Base-by-base conservation (phyloP, 2,329 filamentous ascomycete genomes). In the Cordyceps militaris region DNA sequence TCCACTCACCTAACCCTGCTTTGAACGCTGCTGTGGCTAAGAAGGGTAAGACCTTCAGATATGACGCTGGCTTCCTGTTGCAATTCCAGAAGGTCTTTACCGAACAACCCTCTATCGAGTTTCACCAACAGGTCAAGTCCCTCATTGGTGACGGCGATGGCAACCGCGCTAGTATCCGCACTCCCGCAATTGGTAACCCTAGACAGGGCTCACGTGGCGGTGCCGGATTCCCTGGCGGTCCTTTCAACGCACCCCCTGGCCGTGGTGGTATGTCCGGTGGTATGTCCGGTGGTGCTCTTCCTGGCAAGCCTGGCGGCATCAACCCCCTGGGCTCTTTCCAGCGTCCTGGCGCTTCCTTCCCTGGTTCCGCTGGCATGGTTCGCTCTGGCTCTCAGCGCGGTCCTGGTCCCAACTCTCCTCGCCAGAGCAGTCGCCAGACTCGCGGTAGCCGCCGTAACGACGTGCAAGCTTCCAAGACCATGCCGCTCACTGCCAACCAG, bases 61-160 rank as follows among this genome's bases (percentile, higher is more conserved):
- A 99, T 73, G 91, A 97, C 74, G 89, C 92, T 67, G 87, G 88
- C 66, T 99, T 99, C 79, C 78, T 99, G 74, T 80, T 99, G 30
- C 94, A 99, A 70, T 99, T 99, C 80, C 90, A 97, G 76, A 84
- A 84, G 66, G 91, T 96, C 21, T 99, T 97, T 76, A 95, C 91
- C 62, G 94, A 99, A 78, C 95, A 97, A 76, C 94, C 94, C 14
- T 96, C 91, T 0, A 74, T 92, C 44, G 93, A 97, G 69, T 99
- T 96, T 84, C 89, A 95, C 69, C 81, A 87, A 63, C 92, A 94
- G 68, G 86, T 99, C 81, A 93, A 81, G 86, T 88, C 74, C 80
- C 87, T 77, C 72, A 86, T 99, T 63, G 93, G 93, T 59, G 92
- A 96, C 63, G 78, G 79, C 38, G 85, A 88, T 59, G 81, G 82